phyloP scores from a whole-genome alignment of 2,329 filamentous ascomycete species.

The Gnomoniopsis smithogilvyi region DNA sequence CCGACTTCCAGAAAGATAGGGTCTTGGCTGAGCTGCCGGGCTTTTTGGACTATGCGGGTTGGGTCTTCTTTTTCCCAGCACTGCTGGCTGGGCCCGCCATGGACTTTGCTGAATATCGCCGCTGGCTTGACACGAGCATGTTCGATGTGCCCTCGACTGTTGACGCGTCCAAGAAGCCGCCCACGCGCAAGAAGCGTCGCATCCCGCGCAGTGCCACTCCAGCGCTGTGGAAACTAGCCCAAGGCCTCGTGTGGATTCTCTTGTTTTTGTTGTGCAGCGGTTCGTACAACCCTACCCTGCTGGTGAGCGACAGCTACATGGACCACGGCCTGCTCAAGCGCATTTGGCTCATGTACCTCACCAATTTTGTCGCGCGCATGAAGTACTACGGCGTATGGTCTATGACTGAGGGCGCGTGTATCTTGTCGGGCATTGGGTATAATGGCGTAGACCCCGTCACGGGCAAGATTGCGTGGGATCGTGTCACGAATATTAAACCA shows the following conservation, averaged over 20 bases:
- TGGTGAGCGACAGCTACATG: constrained; percentile 65
- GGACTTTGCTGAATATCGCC: constrained; percentile 88
- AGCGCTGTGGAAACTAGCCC: constrained; percentile 70
- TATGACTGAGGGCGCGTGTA: constrained; percentile 89
- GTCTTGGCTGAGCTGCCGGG: constrained; percentile 71
- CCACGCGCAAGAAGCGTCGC: constrained; percentile 83
- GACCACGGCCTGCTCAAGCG: constrained; percentile 67
- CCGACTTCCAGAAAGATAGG: constrained; percentile 80
- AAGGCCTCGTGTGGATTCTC: constrained; percentile 76
- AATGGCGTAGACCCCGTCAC: constrained; percentile 85
- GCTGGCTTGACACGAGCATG: constrained; percentile 92
- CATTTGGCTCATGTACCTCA: constrained; percentile 77
- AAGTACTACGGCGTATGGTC: constrained; percentile 99
- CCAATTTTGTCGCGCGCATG: constrained; percentile 75
- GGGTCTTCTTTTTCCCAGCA: constrained; percentile 92
- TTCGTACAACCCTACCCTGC: constrained; percentile 61
- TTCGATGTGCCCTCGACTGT: constrained; percentile 79
- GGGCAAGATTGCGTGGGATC: constrained; percentile 84
- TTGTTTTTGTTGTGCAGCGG: constrained; percentile 70
- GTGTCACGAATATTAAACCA: constrained; percentile 84
- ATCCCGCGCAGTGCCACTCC: constrained; percentile 89
- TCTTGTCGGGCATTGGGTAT: constrained; percentile 89
- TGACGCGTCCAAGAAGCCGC: constrained; percentile 82
- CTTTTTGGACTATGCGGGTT: constrained; percentile 80
- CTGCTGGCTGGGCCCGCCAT: constrained; percentile 89